phyloP scores from a whole-genome alignment of 1,284 basidiomycete genomes.

The Porogramme epimiltina region DNA sequence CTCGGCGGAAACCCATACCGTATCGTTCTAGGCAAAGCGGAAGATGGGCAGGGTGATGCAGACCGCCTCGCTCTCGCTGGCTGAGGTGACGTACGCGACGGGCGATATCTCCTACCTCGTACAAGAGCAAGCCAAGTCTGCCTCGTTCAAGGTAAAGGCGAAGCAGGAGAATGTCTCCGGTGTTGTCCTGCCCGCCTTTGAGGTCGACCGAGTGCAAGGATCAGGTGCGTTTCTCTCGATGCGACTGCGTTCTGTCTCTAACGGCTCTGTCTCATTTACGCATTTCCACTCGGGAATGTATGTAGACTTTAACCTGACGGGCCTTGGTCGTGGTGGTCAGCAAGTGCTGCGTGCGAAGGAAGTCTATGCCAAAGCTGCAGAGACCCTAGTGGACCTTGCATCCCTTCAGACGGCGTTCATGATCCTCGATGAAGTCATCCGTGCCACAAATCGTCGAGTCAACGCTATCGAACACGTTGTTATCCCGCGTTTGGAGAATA shows the following conservation, averaged over 20 bases:
- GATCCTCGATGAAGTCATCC: conserved; percentile 98
- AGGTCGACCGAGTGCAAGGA: conserved; percentile 81
- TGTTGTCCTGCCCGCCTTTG: conserved; percentile 96
- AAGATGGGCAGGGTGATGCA: conserved; percentile 99
- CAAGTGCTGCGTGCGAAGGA: conserved; percentile 94
- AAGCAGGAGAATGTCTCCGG: conserved; percentile 99
- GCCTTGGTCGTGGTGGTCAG: conserved; percentile 95
- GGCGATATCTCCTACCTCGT: conserved; percentile 97
- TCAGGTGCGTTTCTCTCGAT: conserved; percentile 57
- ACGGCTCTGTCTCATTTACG: not conserved
- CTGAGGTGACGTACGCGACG: conserved; percentile 97
- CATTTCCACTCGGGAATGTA: no score
- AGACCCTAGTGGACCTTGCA: conserved; percentile 96
- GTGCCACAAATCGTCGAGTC: conserved; percentile 96
- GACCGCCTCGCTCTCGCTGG: conserved; percentile 96
- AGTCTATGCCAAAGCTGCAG: conserved; percentile 96
- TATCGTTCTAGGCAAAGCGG: conserved; percentile 82
- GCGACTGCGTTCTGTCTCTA: not conserved
- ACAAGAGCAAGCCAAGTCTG: conserved; percentile 89
- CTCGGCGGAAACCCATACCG: not conserved
- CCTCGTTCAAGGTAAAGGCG: conserved; percentile 91
- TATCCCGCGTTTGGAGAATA: conserved; percentile 95
- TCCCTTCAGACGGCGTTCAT: conserved; percentile 98
- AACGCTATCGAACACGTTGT: conserved; percentile 99
- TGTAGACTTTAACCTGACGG: conserved; percentile 98